A percentile compares a stretch with the other conserved stretches of the same genome.
Evolutionary conservation across 2,329 filamentous ascomycete species (phyloP).

Genomic region (Dactylellina parvicollis): DNA sequence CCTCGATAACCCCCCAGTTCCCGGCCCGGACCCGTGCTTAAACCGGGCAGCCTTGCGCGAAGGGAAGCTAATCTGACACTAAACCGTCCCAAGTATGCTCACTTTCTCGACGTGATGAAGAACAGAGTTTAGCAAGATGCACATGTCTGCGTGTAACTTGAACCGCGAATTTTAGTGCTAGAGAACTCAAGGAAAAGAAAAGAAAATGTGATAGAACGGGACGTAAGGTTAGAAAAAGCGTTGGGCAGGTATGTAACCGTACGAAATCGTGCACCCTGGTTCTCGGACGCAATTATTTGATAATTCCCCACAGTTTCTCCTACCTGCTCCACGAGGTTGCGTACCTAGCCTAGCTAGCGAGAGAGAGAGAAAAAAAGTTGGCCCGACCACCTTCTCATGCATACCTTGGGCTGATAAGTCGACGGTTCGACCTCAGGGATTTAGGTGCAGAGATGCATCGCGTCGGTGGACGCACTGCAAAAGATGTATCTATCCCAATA

Average conservation of each 20-base stretch:
- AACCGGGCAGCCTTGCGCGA: constrained; percentile 31
- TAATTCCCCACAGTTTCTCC: neutral
- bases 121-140: too few relatives aligned
- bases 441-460: constrained; percentile 8
- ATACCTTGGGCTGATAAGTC: constrained; percentile 5
- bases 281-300: neutral
- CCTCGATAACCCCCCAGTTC: neutral
- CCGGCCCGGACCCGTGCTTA: constrained; percentile 40
- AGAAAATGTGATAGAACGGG: neutral
- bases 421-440: constrained; percentile 19
- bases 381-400: constrained; percentile 22
- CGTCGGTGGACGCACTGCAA: neutral
- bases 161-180: too few relatives aligned
- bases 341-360: neutral
- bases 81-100: too few relatives aligned
- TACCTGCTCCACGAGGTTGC: neutral
- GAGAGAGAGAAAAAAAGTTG: neutral
- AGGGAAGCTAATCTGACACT: neutral
- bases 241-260: neutral
- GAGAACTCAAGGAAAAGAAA: neutral
- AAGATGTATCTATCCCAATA: neutral
- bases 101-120: too few relatives aligned
- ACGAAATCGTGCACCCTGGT: neutral
- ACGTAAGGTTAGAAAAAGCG: neutral
- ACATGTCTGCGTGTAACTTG: too few relatives aligned